A percentile compares a stretch with the other conserved stretches of the same genome.
phyloP scores from a whole-genome alignment of 352 stramenopile genomes.

The Phytophthora chlamydospora region DNA sequence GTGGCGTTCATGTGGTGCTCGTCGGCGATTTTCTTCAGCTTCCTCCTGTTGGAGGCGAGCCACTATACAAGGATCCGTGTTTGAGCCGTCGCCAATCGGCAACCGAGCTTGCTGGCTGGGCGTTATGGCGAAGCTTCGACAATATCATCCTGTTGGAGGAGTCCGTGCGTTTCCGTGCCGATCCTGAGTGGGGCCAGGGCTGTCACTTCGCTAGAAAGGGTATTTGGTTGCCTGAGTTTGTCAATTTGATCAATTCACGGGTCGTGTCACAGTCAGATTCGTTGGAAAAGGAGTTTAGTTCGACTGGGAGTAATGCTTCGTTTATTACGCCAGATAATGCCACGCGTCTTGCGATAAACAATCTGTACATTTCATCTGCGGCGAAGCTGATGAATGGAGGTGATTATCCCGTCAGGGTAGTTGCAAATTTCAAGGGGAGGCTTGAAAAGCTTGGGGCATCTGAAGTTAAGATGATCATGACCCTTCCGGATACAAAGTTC shows the following conservation, averaged over 20 bases:
- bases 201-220: conserved; percentile 1
- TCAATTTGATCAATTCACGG: conserved; percentile 5
- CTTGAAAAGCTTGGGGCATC: neutral
- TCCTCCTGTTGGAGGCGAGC: conserved; percentile 3
- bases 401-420: conserved; percentile 6
- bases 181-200: conserved; percentile 8
- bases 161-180: neutral
- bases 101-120: neutral
- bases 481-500: conserved; percentile 9
- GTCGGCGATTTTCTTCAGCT: conserved; percentile 6
- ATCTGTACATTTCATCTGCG: neutral
- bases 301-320: neutral
- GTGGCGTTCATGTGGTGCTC: neutral
- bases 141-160: conserved; percentile 3
- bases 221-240: conserved; percentile 4
- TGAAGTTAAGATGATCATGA: conserved; percentile 3
- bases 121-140: neutral
- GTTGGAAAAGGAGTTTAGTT: neutral
- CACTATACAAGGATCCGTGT: conserved; percentile 1
- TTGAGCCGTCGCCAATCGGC: neutral
- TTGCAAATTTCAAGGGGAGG: conserved; percentile 11
- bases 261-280: neutral
- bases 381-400: neutral
- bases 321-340: conserved; percentile 10
- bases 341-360: conserved; percentile 2